A percentile compares a stretch with the other conserved stretches of the same genome.
phyloP scores from a whole-genome alignment of 139 green algal species.

The Coelastrella sp. region DNA sequence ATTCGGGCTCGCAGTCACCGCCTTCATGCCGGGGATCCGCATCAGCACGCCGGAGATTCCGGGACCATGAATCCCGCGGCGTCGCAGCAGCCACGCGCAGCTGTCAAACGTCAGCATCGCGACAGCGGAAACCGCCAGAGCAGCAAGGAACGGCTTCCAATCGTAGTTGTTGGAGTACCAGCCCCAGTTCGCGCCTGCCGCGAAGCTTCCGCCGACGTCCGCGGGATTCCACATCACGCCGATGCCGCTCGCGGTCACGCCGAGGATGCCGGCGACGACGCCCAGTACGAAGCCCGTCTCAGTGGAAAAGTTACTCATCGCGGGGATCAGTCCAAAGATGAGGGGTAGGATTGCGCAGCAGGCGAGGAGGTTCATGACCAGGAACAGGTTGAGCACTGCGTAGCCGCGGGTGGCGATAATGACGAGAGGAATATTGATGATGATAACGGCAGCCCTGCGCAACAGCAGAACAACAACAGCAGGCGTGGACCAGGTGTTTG shows the following conservation, averaged over 20 bases:
- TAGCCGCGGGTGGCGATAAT: constrained; percentile 59
- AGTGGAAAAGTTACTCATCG: constrained; percentile 31
- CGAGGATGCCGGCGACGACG: constrained; percentile 4
- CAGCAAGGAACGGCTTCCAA: constrained; percentile 64
- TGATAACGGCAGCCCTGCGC: constrained; percentile 62
- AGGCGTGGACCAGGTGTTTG: background rate
- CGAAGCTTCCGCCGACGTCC: background rate
- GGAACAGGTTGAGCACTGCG: constrained; percentile 83
- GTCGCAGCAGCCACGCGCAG: constrained; percentile 13
- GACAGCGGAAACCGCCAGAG: constrained; percentile 49
- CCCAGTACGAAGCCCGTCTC: constrained; percentile 50
- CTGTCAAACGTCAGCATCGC: constrained; percentile 32
- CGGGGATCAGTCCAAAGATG: constrained; percentile 45
- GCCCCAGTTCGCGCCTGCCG: constrained; percentile 22
- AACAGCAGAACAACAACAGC: background rate
- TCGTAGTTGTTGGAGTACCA: constrained; percentile 59
- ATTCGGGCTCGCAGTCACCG: background rate
- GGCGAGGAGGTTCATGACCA: constrained; percentile 87
- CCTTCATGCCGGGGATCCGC: constrained; percentile 40
- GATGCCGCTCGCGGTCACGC: constrained; percentile 30
- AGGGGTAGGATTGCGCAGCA: constrained; percentile 76
- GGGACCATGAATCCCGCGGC: constrained; percentile 1
- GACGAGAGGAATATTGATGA: constrained; percentile 82
- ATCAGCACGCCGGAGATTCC: constrained; percentile 42
- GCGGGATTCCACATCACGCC: background rate